Evolutionary conservation across 352 stramenopile genomes (phyloP), one percentile per base, ranked within the genome.

Genomic region (Globisporangium carolinianum): DNA sequence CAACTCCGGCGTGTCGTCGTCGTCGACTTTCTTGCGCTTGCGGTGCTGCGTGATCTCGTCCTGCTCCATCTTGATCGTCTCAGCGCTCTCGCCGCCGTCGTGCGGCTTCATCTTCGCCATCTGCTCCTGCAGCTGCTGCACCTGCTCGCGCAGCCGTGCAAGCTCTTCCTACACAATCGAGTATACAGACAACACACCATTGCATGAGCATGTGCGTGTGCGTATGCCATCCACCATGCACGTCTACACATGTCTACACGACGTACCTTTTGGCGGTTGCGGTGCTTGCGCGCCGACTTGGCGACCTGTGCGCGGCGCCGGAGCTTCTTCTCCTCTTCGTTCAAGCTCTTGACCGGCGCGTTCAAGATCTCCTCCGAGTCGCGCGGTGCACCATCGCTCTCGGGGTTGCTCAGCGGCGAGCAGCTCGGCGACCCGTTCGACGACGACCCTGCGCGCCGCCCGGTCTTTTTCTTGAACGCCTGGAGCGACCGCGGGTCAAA

Each of bases 351-450:
- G 2, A 92, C 79, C 2, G 83, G 83, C 46, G 79, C 79, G 24
- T 85, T 86, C n/a, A 92, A 58, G 62, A 92, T 86, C 55, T 89
- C 80, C 56, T 92, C 79, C 54, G 76, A 86, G 67, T 89, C 76
- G 35, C 67, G 69, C 32, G 79, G 45, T 32, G 24, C 24, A 24
- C 61, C 46, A 36, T 73, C 81, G 35, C 65, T 66, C 17, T 76
- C 65, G 4, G 71, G 56, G 45, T 75, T 85, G 6, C 62, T 75
- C 36, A 72, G 65, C 5, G 77, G 77, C 46, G 77, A 87, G 39
- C 58, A 70, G 17, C 42, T 69, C 5, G 70, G 66, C n/a, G 69
- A 81, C 9, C 59, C 59, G 39, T 65, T 69, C n/a, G 63, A 57
- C 17, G 50, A 51, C 47, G 49, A 71, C 24, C 48, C 51, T 14